Conservation (phyloP, 768 basidiomycete species). For the Phlebiopsis gigantea region DNA sequence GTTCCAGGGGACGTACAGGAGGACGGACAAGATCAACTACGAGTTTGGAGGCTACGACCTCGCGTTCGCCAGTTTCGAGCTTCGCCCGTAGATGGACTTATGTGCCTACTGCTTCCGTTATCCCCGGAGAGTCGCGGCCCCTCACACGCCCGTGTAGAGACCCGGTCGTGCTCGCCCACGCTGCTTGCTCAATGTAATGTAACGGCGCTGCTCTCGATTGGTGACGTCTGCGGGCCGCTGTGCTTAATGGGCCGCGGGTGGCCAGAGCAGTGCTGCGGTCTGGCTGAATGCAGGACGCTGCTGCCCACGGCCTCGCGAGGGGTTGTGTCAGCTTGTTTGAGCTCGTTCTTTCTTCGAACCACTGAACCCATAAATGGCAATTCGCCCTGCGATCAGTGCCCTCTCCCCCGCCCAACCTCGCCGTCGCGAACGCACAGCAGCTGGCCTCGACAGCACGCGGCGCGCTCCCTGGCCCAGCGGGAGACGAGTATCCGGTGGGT, state of each 20-base stretch:
- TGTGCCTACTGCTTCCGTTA: not conserved
- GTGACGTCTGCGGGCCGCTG: not conserved
- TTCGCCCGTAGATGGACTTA: slow-evolving; percentile 23
- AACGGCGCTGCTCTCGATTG: not conserved
- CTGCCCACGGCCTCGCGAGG: not conserved
- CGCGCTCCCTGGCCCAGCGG: not conserved
- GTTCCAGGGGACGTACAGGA: slow-evolving; percentile 47
- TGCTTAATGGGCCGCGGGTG: not conserved
- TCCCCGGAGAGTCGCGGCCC: not conserved
- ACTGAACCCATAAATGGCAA: slow-evolving; percentile 2
- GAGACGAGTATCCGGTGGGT: slow-evolving; percentile 4
- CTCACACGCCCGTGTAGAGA: slow-evolving; percentile 1
- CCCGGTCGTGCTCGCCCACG: not conserved
- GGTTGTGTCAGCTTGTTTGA: slow-evolving; percentile 2
- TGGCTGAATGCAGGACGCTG: not conserved
- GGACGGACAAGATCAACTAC: slow-evolving; percentile 98
- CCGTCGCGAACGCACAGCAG: not conserved
- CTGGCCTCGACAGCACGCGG: not conserved
- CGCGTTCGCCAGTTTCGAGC: slow-evolving; percentile 84
- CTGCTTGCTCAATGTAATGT: not conserved
- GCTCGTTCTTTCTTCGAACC: slow-evolving; percentile 4
- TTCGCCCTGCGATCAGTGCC: not conserved
- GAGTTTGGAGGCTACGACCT: slow-evolving; percentile 92
- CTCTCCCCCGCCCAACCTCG: not conserved
- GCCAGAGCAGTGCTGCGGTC: not conserved